These are phyloP conservation scores for Trichoderma simmonsii DNA, from an alignment of 2,329 filamentous ascomycete species.

Conservation along the genomic window DNA sequence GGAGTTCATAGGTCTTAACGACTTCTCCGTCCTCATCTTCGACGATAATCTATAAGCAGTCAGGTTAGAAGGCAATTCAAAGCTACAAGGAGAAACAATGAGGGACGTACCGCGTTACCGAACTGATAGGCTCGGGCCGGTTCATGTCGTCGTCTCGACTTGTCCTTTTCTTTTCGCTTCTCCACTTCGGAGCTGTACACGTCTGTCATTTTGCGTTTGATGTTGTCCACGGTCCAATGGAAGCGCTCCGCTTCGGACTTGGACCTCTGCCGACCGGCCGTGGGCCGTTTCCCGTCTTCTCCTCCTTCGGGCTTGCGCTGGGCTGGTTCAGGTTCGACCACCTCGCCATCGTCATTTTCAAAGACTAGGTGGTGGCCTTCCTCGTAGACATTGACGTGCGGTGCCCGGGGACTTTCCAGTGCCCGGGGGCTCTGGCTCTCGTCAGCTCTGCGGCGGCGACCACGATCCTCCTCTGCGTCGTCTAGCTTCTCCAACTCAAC, in stretches of 20 bases:
- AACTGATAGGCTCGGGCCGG: constrained; percentile 83
- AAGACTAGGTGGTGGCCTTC: constrained; percentile 77
- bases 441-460: constrained; percentile 14
- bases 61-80: not conserved
- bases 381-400: constrained; percentile 66
- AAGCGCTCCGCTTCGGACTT: constrained; percentile 15
- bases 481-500: constrained; percentile 27
- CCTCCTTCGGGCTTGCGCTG: constrained; percentile 33
- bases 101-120: constrained; percentile 64
- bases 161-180: constrained; percentile 60
- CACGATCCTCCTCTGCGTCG: constrained; percentile 24
- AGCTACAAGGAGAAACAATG: not conserved
- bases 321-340: constrained; percentile 55
- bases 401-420: constrained; percentile 20
- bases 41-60: constrained; percentile 64
- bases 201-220: constrained; percentile 50
- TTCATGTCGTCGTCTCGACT: constrained; percentile 59
- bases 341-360: constrained; percentile 84
- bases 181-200: constrained; percentile 59
- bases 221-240: constrained; percentile 35
- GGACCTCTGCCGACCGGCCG: constrained; percentile 19
- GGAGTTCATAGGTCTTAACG: constrained; percentile 77
- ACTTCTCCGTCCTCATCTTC: constrained; percentile 86
- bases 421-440: constrained; percentile 16
- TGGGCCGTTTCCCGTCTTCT: constrained; percentile 10